phyloP scores from a whole-genome alignment of 805 yeast species.

The Ogataea minuta region DNA sequence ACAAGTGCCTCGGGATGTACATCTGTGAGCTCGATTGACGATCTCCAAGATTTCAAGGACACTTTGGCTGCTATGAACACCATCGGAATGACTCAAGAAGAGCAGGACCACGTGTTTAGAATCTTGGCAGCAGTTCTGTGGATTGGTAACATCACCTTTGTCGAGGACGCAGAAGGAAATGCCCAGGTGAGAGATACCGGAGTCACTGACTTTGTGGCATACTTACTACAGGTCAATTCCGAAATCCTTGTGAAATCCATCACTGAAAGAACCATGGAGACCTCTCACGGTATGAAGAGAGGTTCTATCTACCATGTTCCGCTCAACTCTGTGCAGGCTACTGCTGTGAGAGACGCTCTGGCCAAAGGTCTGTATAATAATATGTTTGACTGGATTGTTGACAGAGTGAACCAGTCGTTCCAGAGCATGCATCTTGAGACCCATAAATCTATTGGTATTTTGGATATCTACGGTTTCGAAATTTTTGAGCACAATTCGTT shows the following conservation, averaged over 20 bases:
- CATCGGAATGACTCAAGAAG: slow-evolving; percentile 77
- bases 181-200: slow-evolving; percentile 79
- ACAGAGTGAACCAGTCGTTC: slow-evolving; percentile 79
- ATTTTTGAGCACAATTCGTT: slow-evolving; percentile 93
- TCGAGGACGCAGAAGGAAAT: slow-evolving; percentile 84
- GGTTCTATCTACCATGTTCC: slow-evolving; percentile 96
- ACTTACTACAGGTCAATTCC: slow-evolving; percentile 77
- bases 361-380: slow-evolving; percentile 94
- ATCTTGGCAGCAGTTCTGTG: slow-evolving; percentile 82
- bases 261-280: slow-evolving; percentile 81
- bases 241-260: slow-evolving; percentile 63
- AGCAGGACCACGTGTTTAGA: slow-evolving; percentile 88
- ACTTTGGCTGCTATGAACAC: slow-evolving; percentile 84
- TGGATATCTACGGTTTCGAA: slow-evolving; percentile 96
- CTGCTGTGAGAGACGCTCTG: slow-evolving; percentile 90
- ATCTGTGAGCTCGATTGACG: slow-evolving; percentile 83
- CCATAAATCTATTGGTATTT: slow-evolving; percentile 79
- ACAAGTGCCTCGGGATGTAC: slow-evolving; percentile 87
- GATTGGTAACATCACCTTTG: slow-evolving; percentile 90
- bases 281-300: slow-evolving; percentile 82
- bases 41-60: slow-evolving; percentile 70
- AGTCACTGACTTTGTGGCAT: slow-evolving; percentile 94
- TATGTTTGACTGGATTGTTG: slow-evolving; percentile 95
- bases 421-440: slow-evolving; percentile 41
- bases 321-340: slow-evolving; percentile 85